These are phyloP conservation scores for Kwoniella sp. DNA, from an alignment of 768 basidiomycete genomes.

Conservation along the genomic window DNA sequence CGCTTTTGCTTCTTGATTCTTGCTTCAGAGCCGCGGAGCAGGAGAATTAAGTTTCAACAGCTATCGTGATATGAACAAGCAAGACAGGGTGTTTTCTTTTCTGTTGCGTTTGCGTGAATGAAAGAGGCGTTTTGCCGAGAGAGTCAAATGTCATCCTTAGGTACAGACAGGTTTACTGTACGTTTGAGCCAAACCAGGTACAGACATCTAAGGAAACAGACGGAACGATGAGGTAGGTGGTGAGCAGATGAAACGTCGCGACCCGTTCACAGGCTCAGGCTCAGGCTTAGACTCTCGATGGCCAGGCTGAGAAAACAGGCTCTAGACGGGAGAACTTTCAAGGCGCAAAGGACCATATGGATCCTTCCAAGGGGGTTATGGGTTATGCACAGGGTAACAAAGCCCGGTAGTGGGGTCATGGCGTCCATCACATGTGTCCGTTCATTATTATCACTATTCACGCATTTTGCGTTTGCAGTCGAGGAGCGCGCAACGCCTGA, in stretches of 20 bases:
- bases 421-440: conserved; percentile 1
- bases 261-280: no score
- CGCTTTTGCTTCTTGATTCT: no score
- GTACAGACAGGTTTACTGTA: background rate
- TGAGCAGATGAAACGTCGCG: background rate
- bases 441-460: background rate
- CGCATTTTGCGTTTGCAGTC: background rate
- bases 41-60: conserved; percentile 1
- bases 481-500: background rate
- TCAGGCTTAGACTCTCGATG: no score
- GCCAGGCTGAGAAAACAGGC: background rate
- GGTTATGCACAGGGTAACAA: background rate
- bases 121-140: conserved; percentile 3
- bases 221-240: conserved; percentile 1
- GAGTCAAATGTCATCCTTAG: background rate
- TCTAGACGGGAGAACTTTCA: background rate
- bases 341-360: background rate
- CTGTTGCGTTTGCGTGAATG: conserved; percentile 1
- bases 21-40: background rate
- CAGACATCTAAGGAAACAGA: background rate
- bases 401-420: background rate
- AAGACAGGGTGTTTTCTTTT: background rate
- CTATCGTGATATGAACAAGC: background rate
- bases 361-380: background rate
- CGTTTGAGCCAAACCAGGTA: background rate